These are phyloP conservation scores for Blastocystis sp. DNA, from an alignment of 352 stramenopile species.

Conservation along the genomic window DNA sequence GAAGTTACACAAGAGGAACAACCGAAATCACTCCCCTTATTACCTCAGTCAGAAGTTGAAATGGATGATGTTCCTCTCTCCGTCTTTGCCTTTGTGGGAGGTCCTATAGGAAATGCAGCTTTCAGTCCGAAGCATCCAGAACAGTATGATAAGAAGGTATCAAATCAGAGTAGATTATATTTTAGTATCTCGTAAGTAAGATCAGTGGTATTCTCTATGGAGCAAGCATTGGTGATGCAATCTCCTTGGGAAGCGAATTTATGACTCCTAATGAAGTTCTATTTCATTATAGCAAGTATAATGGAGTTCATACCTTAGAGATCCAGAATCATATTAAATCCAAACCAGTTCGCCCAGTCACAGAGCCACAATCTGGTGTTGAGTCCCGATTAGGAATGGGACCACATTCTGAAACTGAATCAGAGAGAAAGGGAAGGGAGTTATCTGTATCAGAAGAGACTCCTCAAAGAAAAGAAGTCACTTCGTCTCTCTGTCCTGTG, in stretches of 20 bases:
- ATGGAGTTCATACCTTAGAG: neutral
- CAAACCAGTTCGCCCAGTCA: no score
- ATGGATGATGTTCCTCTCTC: constrained; percentile 3
- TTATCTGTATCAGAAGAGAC: neutral
- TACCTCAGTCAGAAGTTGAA: constrained; percentile 5
- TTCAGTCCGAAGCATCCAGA: constrained; percentile 37
- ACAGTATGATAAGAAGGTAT: neutral
- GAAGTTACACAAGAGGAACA: neutral
- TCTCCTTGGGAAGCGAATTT: constrained; percentile 40
- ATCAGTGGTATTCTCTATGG: constrained; percentile 32
- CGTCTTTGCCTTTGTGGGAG: constrained; percentile 35
- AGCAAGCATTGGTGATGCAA: constrained; percentile 30
- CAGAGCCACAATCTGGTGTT: no score
- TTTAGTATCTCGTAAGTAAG: neutral
- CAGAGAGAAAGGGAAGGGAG: neutral
- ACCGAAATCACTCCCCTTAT: neutral
- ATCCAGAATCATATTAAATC: no score
- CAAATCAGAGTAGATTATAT: neutral
- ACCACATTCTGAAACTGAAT: neutral
- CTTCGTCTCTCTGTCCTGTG: neutral
- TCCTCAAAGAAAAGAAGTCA: neutral
- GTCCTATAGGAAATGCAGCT: neutral
- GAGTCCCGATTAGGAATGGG: neutral
- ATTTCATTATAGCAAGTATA: constrained; percentile 13
- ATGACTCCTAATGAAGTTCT: constrained; percentile 28